Percentiles rank a stretch among this genome's conserved stretches.
These are phyloP conservation scores for Cutaneotrichosporon cutaneum DNA, from an alignment of 1,284 basidiomycete genomes.

Conservation along the genomic window DNA sequence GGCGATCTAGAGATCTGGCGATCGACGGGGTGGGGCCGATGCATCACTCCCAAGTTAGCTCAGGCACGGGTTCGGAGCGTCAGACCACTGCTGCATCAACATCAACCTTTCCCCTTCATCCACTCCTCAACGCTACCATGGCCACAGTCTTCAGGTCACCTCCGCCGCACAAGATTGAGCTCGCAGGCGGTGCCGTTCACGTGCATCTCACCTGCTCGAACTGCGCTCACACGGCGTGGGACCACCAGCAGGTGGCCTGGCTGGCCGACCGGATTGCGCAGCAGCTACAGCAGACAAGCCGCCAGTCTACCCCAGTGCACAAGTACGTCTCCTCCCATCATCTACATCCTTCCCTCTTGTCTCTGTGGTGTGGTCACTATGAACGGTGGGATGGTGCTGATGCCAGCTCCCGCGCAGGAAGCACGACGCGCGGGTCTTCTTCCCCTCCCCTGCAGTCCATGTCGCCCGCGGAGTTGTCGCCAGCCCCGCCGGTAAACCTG, in stretches of 20 bases:
- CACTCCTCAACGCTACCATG: background rate
- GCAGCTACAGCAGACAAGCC: background rate
- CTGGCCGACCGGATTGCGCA: slow-evolving; percentile 15
- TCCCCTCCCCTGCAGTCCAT: background rate
- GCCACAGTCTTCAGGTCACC: background rate
- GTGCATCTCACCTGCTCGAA: slow-evolving; percentile 15
- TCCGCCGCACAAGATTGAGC: slow-evolving; percentile 5
- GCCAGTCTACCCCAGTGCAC: background rate
- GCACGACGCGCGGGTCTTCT: background rate
- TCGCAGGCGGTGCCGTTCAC: slow-evolving; percentile 16
- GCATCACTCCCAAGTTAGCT: too few species aligned
- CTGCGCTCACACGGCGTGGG: slow-evolving; percentile 14
- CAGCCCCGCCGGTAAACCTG: slow-evolving; percentile 1
- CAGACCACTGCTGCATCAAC: background rate
- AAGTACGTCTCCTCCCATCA: background rate
- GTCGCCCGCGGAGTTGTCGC: too few species aligned
- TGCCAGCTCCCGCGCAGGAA: background rate
- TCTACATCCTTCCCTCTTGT: background rate
- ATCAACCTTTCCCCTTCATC: background rate
- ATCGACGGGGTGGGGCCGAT: too few species aligned
- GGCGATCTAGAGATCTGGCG: too few species aligned
- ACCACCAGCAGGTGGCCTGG: slow-evolving; percentile 18
- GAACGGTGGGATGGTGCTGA: background rate
- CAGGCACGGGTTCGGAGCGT: too few species aligned
- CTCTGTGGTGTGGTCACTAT: background rate